phyloP scores from a whole-genome alignment of 2,329 filamentous ascomycete species.

The Ilyonectria destructans region DNA sequence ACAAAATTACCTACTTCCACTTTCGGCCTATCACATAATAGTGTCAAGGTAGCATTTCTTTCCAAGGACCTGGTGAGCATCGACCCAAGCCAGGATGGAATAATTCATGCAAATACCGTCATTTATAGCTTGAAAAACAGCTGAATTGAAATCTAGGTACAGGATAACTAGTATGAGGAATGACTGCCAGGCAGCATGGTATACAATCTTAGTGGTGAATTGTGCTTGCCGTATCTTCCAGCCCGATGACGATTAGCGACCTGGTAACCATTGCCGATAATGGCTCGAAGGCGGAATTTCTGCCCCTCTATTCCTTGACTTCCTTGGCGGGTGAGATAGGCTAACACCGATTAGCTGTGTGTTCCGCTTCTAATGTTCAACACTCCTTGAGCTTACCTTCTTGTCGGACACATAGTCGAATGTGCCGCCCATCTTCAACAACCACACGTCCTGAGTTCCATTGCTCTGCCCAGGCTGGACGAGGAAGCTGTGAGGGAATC shows the following conservation, averaged over 20 bases:
- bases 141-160: too few relatives aligned
- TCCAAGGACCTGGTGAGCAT: neutral
- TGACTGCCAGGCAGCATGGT: too few relatives aligned
- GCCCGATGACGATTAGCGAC: too few relatives aligned
- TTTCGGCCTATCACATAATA: neutral
- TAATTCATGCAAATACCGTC: too few relatives aligned
- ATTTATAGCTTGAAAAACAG: too few relatives aligned
- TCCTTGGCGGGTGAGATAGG: neutral
- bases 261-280: too few relatives aligned
- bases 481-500: conserved; percentile 78
- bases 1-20: neutral
- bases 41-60: neutral
- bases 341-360: neutral
- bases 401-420: conserved; percentile 66
- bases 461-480: conserved; percentile 58
- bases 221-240: too few relatives aligned
- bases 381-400: conserved; percentile 50
- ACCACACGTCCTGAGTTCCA: conserved; percentile 60
- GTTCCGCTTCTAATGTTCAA: neutral
- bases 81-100: too few relatives aligned
- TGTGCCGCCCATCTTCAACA: conserved; percentile 63
- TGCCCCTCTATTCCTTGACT: neutral
- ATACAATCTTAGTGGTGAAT: too few relatives aligned
- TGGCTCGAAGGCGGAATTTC: too few relatives aligned
- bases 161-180: too few relatives aligned